These are phyloP conservation scores for Globisporangium viniferum DNA, from an alignment of 352 stramenopile species.

Conservation along the genomic window DNA sequence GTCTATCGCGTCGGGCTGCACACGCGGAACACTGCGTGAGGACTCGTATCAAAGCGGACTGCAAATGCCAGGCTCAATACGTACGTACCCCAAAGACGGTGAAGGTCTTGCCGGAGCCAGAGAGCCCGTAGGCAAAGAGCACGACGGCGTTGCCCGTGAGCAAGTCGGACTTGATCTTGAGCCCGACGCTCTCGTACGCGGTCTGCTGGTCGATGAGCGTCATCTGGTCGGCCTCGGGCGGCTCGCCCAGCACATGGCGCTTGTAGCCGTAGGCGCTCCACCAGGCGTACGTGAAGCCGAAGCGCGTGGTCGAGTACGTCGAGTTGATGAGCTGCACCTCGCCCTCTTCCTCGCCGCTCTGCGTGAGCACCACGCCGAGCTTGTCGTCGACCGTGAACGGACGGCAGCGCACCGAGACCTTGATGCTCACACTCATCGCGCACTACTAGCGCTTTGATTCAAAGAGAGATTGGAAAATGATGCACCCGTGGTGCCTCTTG, in stretches of 20 bases:
- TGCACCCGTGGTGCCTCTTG: too few species aligned
- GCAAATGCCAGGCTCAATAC: not conserved
- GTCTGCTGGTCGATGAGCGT: conserved; percentile 88
- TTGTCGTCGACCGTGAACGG: conserved; percentile 90
- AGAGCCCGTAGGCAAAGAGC: conserved; percentile 92
- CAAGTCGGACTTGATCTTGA: conserved; percentile 92
- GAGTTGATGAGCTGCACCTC: conserved; percentile 93
- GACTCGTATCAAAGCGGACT: not conserved
- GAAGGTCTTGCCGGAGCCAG: conserved; percentile 92
- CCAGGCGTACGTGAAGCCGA: conserved; percentile 92
- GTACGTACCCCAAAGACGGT: conserved; percentile 82
- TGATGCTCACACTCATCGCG: conserved; percentile 87
- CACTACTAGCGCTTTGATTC: not conserved
- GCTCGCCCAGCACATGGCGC: conserved; percentile 73
- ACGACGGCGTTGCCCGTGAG: conserved; percentile 91
- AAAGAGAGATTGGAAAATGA: too few species aligned
- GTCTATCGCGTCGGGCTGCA: conserved; percentile 86
- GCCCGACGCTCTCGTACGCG: conserved; percentile 85
- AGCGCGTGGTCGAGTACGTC: conserved; percentile 91
- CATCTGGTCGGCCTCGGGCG: conserved; percentile 77
- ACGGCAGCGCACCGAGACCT: conserved; percentile 84
- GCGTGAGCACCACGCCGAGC: conserved; percentile 89
- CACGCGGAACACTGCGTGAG: not conserved
- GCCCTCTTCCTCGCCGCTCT: conserved; percentile 90
- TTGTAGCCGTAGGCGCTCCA: conserved; percentile 94